Base-by-base conservation (phyloP, 441 rosid genomes). In the Jatropha podagrica region DNA sequence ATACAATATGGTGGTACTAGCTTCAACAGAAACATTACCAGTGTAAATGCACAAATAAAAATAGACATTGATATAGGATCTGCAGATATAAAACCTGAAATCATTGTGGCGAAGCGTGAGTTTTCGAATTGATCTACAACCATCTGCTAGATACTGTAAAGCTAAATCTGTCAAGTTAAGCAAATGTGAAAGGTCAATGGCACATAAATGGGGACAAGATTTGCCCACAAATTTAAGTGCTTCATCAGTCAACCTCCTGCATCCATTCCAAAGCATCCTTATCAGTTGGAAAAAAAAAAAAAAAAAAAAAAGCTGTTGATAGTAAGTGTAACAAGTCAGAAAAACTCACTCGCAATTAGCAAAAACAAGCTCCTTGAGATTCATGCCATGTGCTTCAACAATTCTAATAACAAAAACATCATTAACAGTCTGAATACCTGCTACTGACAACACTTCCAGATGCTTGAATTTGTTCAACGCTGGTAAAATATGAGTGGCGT, bases 131-230 rank as follows among this genome's bases (percentile, higher is more conserved):
- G 77, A 80, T 65, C 26, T 81, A 77, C 88, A 88, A 76, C 88
- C 86, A 62, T 84, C 78, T 10, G 88, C 79, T 37, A 88, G 80
- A 72, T 67, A 76, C 48, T 77, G 64, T 55, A 88, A 18, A 14
- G 90, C 65, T 52, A 38, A 37, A 75, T 85, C 86, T 46, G 87
- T 83, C 75, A 88, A 78, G 5, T 71, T 68, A 58, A 40, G 63
- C 82, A 87, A 78, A 65, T 74, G 59, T 8, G 88, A 79, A 70
- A 87, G 82, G 72, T 87, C 89, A 73, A 88, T 80, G 63, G 84
- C 80, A 51, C 80, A 74, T 51, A 88, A 78, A 15, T 77, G 75
- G 13, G 81, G 72, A 71, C 90, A 88, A 14, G n/a, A 56, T 62
- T 75, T 67, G 72, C 86, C 88, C 61, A 85, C 71, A 38, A 10